Percentiles rank a stretch among this genome's conserved stretches.
These are phyloP conservation scores for Phytophthora rubi DNA, from an alignment of 352 stramenopile species.

Conservation along the genomic window DNA sequence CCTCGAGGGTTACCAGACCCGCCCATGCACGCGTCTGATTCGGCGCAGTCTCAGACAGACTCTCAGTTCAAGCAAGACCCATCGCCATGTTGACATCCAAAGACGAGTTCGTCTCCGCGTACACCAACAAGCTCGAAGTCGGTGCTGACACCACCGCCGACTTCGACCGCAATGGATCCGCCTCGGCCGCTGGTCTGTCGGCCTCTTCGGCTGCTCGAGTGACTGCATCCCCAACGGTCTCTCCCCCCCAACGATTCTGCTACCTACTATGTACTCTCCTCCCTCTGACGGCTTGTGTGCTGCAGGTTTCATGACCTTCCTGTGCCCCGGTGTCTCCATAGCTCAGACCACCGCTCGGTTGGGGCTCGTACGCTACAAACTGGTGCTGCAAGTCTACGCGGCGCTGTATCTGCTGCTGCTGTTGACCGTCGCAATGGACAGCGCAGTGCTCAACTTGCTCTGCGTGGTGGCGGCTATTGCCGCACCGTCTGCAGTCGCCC, in stretches of 20 bases:
- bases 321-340: slow-evolving; percentile 43
- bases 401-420: slow-evolving; percentile 43
- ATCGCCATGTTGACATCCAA: slow-evolving; percentile 24
- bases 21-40: background rate
- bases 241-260: background rate
- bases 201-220: slow-evolving; percentile 31
- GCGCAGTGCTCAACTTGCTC: slow-evolving; percentile 22
- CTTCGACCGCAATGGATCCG: slow-evolving; percentile 35
- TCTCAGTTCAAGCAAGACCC: background rate
- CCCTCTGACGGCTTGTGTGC: background rate
- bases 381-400: slow-evolving; percentile 48
- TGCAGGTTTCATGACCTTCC: slow-evolving; percentile 40
- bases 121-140: slow-evolving; percentile 27
- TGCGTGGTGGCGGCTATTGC: slow-evolving; percentile 31
- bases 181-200: slow-evolving; percentile 28
- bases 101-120: slow-evolving; percentile 28
- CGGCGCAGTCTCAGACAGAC: background rate
- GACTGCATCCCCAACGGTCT: slow-evolving; percentile 44
- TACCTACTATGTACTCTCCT: background rate
- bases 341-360: slow-evolving; percentile 39
- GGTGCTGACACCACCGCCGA: background rate
- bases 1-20: too few species aligned
- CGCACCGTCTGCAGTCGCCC: slow-evolving; percentile 13
- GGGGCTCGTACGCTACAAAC: slow-evolving; percentile 53
- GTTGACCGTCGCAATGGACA: slow-evolving; percentile 28